phyloP scores from a whole-genome alignment of 768 basidiomycete species.

The Mycena epipterygia region DNA sequence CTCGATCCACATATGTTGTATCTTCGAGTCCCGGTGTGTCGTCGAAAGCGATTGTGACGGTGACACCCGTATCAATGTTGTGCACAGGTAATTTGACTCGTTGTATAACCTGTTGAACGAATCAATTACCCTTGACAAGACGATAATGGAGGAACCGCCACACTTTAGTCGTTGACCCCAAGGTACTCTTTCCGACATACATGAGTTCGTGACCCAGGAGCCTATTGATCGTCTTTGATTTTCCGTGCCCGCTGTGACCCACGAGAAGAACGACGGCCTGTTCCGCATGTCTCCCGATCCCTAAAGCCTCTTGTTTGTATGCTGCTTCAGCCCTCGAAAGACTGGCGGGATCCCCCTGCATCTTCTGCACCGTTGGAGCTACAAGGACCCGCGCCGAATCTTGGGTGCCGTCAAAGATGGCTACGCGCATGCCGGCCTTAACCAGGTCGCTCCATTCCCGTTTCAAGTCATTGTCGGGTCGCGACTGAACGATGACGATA shows the following conservation, averaged over 20 bases:
- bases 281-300: conserved; percentile 1
- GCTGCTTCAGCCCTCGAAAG: too few relatives aligned
- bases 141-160: background rate
- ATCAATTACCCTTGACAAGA: background rate
- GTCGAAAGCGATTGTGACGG: conserved; percentile 9
- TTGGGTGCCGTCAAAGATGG: background rate
- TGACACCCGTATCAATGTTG: background rate
- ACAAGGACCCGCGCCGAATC: too few relatives aligned
- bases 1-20: background rate
- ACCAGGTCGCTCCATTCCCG: conserved; percentile 11
- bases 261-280: conserved; percentile 13
- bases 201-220: conserved; percentile 8
- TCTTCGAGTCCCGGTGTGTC: conserved; percentile 11
- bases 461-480: background rate
- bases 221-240: conserved; percentile 14
- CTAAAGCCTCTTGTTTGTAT: too few relatives aligned
- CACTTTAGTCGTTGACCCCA: conserved; percentile 19
- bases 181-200: background rate
- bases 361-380: too few relatives aligned
- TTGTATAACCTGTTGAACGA: conserved; percentile 5
- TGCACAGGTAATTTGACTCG: conserved; percentile 1
- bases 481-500: background rate
- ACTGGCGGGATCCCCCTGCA: too few relatives aligned
- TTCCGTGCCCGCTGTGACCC: background rate
- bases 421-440: conserved; percentile 5